Evolutionary conservation across 2,329 filamentous ascomycete genomes (phyloP), one percentile per base, ranked within the genome.

Genomic region (Mollisia scopiformis): DNA sequence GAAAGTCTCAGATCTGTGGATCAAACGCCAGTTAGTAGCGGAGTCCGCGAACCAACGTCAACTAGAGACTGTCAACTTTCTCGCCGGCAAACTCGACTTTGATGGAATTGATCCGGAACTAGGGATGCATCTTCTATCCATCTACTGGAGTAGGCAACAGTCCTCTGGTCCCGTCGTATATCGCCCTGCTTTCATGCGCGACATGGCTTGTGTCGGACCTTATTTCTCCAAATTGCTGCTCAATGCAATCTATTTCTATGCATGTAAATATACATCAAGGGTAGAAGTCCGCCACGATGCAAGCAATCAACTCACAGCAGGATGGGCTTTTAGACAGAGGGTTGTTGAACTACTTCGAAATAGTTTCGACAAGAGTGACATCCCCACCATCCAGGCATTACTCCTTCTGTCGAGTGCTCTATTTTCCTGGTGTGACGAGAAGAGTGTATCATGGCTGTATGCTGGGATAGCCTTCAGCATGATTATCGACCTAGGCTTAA

Each of bases 371-470:
- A 74, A 74, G 8, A 83, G 80, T 57, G 76, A 80, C 2, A 79
- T 85, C 10, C 83, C 82, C 0, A 85, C 83, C 0, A 82, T 84
- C 1, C 81, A 84, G 63, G 83, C 81, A 0, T 66, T 85, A 28
- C 71, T 86, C 0, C 73, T 83, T 0, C 81, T 85, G 77, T 78
- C 78, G 0, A 80, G 78, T 47, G 79, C 80, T 0, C 68, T 84
- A 0, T 84, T 84, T 62, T 76, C 82, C 0, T 71, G 79, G 2
- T 76, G 79, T n/a, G 79, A 80, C 53, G 78, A 84, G 64, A 73
- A 78, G 30, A 83, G 80, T 59, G 77, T 78, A 6, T 80, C 83
- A 1, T 88, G 84, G 84, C 66, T 86, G 4, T 87, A 86, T 61
- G 78, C 81, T 55, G 84, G 84, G 1, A 77, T 83, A 63, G 83